These are phyloP conservation scores for Limonium bicolor DNA, from an alignment of 148 eudicot species.

Conservation along the genomic window DNA sequence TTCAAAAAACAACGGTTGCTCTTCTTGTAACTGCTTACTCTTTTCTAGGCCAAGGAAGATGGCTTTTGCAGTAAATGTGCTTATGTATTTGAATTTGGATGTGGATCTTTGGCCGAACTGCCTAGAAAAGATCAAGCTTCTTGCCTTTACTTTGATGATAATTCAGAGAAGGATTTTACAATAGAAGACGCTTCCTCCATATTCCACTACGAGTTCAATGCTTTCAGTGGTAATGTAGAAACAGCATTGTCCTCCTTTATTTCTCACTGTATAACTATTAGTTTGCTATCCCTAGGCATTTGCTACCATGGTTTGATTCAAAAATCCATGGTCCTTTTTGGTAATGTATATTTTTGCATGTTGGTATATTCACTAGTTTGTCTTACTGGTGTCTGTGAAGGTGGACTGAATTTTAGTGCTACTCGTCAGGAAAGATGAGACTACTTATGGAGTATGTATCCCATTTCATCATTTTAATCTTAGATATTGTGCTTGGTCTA, in stretches of 20 bases:
- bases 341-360: too few species aligned
- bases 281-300: too few species aligned
- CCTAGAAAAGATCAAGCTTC: neutral
- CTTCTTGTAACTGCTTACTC: too few species aligned
- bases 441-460: conserved; percentile 11
- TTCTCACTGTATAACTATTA: neutral
- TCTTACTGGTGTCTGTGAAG: conserved; percentile 5
- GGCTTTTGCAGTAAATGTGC: too few species aligned
- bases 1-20: too few species aligned
- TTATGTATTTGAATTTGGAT: too few species aligned
- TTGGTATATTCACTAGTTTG: neutral
- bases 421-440: conserved; percentile 12
- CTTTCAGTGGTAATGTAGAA: neutral
- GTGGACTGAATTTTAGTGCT: conserved; percentile 12
- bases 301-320: too few species aligned
- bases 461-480: neutral
- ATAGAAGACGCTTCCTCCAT: conserved; percentile 7
- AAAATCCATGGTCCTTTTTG: too few species aligned
- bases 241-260: neutral
- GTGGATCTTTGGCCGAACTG: neutral
- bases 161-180: conserved; percentile 3
- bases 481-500: too few species aligned
- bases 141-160: conserved; percentile 4
- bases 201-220: conserved; percentile 4
- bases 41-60: too few species aligned